Evolutionary conservation across 805 yeast species (phyloP).

Genomic region (Lipomyces sp.): DNA sequence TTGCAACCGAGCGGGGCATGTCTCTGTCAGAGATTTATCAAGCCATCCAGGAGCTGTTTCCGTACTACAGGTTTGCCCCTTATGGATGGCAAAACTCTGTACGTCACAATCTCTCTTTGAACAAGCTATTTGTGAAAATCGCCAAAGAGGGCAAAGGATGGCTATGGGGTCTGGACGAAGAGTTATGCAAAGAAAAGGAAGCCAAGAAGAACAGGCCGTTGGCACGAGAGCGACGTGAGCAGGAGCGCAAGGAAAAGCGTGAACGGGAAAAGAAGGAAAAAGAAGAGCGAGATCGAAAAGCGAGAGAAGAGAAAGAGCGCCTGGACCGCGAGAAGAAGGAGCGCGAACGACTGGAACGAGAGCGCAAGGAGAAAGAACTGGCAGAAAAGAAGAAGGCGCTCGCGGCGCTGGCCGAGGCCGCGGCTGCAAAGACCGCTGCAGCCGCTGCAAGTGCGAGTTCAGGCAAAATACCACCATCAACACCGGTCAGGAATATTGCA

Average conservation of each 20-base stretch:
- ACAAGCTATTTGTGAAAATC: conserved; percentile 77
- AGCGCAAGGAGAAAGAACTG: conserved; percentile 28
- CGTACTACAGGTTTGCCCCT: conserved; percentile 88
- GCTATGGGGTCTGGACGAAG: conserved; percentile 91
- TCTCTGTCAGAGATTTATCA: conserved; percentile 80
- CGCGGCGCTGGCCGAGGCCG: conserved; percentile 23
- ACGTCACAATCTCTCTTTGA: conserved; percentile 80
- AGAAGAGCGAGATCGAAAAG: conserved; percentile 41
- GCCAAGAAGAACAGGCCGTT: conserved; percentile 54
- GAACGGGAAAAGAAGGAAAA: conserved; percentile 34
- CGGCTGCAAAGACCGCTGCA: conserved; percentile 18
- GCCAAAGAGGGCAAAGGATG: conserved; percentile 90
- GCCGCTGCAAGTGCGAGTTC: conserved; percentile 2
- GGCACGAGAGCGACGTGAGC: conserved; percentile 60
- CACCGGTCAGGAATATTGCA: neutral
- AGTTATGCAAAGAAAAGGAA: conserved; percentile 78
- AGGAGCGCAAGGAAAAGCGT: conserved; percentile 46
- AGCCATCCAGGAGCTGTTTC: conserved; percentile 81
- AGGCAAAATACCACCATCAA: conserved; percentile 1
- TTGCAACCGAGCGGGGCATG: conserved; percentile 68
- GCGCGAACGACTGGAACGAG: conserved; percentile 17
- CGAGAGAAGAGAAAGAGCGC: conserved; percentile 33
- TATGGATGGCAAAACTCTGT: conserved; percentile 98
- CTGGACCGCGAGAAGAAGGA: conserved; percentile 31
- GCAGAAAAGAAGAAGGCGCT: conserved; percentile 28